Evolutionary conservation across 2,329 filamentous ascomycete genomes (phyloP), one percentile per base, ranked within the genome.

Genomic region (Botryotinia calthae): DNA sequence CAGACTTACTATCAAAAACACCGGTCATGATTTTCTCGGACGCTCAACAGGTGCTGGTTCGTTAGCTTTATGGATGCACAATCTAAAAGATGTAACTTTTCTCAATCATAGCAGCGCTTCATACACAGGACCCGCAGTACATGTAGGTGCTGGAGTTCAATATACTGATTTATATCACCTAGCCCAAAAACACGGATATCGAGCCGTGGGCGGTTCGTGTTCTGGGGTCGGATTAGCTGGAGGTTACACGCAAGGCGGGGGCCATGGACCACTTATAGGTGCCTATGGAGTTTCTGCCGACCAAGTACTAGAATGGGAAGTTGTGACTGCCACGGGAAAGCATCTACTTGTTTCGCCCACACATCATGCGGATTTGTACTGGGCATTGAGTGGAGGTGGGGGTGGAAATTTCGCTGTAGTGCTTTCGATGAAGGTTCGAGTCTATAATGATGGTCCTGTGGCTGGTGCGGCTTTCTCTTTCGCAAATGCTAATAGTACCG

Each of bases 201-300:
- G 58, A 51, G 48, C 72, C 16, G 59, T 73, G 1, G 66, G 65
- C 28, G 73, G 73, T 12, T 44, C 64, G 14, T 67, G 61, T 25
- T 34, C 63, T 25, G 68, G 58, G 10, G 46, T 71, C 0, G 70
- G 70, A 1, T 8, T 66, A 3, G 12, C 70, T 28, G 70, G 70
- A 1, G 70, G 70, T 2, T 71, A 8, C 31, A 37, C 46, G 2
- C 62, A 71, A 22, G 61, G 56, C 18, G 71, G 77, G 75, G 87
- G 86, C 8, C 87, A 86, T 56, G 87, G 87, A 0, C 86, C 89
- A 78, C 85, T 84, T 7, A n/a, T 51, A 5, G 48, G 48, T 69
- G 84, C 83, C 22, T 85, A 85, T 74, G 83, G 87, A 76, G 83
- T 87, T 79, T 85, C 81, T 73, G 82, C 83, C 5, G 86, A 87